These are phyloP conservation scores for Phytopythium montanum DNA, from an alignment of 352 stramenopile species.

Conservation along the genomic window DNA sequence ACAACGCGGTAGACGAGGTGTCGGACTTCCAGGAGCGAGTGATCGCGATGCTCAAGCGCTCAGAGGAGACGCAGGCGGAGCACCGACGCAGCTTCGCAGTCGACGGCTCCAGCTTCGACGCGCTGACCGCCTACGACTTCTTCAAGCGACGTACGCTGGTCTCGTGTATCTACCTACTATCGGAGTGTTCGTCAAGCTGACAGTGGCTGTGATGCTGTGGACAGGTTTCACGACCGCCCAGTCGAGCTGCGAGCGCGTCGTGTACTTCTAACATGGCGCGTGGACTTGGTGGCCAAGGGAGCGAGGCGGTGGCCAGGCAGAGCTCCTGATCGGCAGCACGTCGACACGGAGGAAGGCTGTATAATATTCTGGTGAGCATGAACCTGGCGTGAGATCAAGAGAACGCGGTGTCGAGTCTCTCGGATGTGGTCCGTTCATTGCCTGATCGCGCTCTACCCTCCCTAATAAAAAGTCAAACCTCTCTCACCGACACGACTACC, in stretches of 20 bases:
- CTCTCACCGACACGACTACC: too few relatives aligned
- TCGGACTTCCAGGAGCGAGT: slow-evolving; percentile 48
- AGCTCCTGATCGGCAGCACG: too few relatives aligned
- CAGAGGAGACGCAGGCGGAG: slow-evolving; percentile 35
- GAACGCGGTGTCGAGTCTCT: too few relatives aligned
- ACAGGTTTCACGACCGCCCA: slow-evolving; percentile 4
- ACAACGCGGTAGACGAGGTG: slow-evolving; percentile 18
- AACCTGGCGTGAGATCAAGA: too few relatives aligned
- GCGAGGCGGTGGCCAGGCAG: too few relatives aligned
- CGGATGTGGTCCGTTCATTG: too few relatives aligned
- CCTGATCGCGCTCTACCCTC: too few relatives aligned
- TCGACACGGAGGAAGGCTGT: too few relatives aligned
- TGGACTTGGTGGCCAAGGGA: too few relatives aligned
- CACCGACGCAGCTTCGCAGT: slow-evolving; percentile 50
- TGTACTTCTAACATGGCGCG: slow-evolving; percentile 4
- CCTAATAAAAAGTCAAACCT: too few relatives aligned
- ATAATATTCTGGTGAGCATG: too few relatives aligned
- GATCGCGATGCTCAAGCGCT: slow-evolving; percentile 48
- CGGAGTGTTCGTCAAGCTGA: neutral
- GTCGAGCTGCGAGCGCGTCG: neutral
- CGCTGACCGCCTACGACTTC: slow-evolving; percentile 52
- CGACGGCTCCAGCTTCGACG: slow-evolving; percentile 49
- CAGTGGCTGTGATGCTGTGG: neutral
- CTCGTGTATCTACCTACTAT: neutral
- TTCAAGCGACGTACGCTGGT: slow-evolving; percentile 60